Evolutionary conservation across 2,329 filamentous ascomycete genomes (phyloP).

Genomic region (Beauveria sp.): DNA sequence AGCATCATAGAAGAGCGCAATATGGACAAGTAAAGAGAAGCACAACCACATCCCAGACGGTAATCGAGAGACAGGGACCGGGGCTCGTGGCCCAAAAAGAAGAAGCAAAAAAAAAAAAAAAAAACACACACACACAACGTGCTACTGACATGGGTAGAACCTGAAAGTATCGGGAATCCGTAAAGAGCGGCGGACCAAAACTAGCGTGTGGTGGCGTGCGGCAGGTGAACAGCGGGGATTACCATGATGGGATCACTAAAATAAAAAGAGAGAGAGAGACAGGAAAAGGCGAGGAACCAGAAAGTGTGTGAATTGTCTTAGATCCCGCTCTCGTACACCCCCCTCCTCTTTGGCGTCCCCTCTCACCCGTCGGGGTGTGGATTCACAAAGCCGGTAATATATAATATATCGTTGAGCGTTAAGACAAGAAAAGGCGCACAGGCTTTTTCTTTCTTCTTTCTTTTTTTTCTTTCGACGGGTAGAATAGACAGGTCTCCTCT

Average conservation of each 20-base stretch:
- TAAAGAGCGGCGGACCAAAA: too few relatives aligned
- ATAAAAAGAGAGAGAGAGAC: too few relatives aligned
- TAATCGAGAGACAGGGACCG: constrained; percentile 1
- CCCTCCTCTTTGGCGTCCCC: not conserved
- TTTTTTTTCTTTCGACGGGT: too few relatives aligned
- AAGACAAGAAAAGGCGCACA: too few relatives aligned
- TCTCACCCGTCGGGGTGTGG: not conserved
- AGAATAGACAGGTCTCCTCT: too few relatives aligned
- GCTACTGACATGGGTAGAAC: not conserved
- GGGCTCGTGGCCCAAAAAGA: not conserved
- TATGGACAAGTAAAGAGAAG: too few relatives aligned
- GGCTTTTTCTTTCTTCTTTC: too few relatives aligned
- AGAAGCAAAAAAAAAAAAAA: not conserved
- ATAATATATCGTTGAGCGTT: too few relatives aligned
- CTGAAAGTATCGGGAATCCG: not conserved
- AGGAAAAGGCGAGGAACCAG: not conserved
- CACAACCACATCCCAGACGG: not conserved
- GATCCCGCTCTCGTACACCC: not conserved
- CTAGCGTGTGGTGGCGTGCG: not conserved
- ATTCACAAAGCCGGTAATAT: not conserved
- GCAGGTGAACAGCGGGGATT: not conserved
- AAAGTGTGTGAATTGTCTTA: not conserved
- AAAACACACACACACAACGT: not conserved
- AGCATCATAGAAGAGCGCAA: not conserved
- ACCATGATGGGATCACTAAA: not conserved